Conservation (phyloP, 116 monocot species). For the Dioscorea cayenensis region DNA sequence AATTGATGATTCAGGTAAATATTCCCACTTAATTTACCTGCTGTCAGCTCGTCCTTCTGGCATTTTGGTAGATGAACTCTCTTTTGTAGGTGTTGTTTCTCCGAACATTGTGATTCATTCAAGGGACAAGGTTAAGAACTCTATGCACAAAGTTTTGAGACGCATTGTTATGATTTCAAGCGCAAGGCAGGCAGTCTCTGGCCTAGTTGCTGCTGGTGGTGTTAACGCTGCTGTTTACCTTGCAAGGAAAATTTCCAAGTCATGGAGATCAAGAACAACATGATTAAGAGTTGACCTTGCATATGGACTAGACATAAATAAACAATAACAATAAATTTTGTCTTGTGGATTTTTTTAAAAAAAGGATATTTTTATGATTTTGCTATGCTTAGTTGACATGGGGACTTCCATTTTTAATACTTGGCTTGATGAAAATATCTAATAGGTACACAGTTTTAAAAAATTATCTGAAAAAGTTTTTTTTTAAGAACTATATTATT, state of each 20-base stretch:
- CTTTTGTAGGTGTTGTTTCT: constrained; percentile 18
- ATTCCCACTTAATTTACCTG: background rate
- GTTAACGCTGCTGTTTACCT: constrained; percentile 66
- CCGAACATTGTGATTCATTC: constrained; percentile 28
- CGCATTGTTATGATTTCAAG: constrained; percentile 63
- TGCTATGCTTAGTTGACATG: too few species aligned
- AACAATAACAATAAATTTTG: too few species aligned
- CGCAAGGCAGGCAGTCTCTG: constrained; percentile 68
- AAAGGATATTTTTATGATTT: too few species aligned
- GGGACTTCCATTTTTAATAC: too few species aligned
- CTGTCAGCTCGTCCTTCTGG: background rate
- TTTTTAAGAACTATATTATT: too few species aligned
- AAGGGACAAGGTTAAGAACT: constrained; percentile 48
- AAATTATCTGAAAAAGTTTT: too few species aligned
- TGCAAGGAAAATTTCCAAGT: constrained; percentile 66
- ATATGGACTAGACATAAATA: too few species aligned
- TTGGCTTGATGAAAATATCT: too few species aligned
- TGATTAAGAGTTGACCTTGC: background rate
- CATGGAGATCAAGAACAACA: constrained; percentile 59
- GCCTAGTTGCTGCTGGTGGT: constrained; percentile 67
- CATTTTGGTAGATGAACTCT: background rate
- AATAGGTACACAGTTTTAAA: too few species aligned
- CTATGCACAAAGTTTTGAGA: constrained; percentile 43
- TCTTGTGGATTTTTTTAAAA: too few species aligned
- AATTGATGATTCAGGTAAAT: constrained; percentile 16